phyloP scores from a whole-genome alignment of 2,329 filamentous ascomycete species.

The Colletotrichum musicola region DNA sequence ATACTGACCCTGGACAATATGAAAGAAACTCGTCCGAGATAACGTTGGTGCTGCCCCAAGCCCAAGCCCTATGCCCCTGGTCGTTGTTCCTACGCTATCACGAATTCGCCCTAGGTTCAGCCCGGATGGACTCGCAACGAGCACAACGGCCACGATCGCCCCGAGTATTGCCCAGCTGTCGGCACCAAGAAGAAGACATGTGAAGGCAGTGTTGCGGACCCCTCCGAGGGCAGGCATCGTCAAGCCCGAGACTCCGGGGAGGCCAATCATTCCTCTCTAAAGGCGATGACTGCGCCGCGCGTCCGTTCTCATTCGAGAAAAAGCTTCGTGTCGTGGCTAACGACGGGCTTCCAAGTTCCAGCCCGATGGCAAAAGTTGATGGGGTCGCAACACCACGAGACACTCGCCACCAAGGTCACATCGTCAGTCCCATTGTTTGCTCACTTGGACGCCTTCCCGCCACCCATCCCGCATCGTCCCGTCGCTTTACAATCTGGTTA shows the following conservation, averaged over 20 bases:
- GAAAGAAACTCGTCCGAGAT: not conserved
- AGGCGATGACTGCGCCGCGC: not conserved
- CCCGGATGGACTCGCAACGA: not conserved
- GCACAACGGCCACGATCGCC: constrained; percentile 1
- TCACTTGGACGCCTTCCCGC: constrained; percentile 2
- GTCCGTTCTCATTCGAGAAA: not conserved
- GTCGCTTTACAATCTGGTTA: not conserved
- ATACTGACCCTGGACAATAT: not conserved
- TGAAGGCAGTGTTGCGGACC: constrained; percentile 1
- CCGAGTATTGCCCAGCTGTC: constrained; percentile 4
- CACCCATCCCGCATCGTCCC: not conserved
- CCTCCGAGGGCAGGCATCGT: not conserved
- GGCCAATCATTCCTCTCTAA: constrained; percentile 6
- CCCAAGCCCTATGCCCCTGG: constrained; percentile 31
- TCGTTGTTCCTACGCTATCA: constrained; percentile 5
- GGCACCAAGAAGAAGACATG: constrained; percentile 12
- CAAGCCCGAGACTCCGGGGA: not conserved
- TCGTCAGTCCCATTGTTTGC: not conserved
- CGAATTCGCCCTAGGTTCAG: constrained; percentile 8
- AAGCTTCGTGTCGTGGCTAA: not conserved
- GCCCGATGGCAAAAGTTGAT: not conserved
- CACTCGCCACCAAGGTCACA: constrained; percentile 6
- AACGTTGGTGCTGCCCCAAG: constrained; percentile 21
- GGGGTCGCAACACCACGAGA: not conserved
- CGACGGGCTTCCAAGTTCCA: not conserved